A percentile compares a stretch with the other conserved stretches of the same genome.
phyloP scores from a whole-genome alignment of 495 filamentous ascomycete species.

The Daldinia decipiens region DNA sequence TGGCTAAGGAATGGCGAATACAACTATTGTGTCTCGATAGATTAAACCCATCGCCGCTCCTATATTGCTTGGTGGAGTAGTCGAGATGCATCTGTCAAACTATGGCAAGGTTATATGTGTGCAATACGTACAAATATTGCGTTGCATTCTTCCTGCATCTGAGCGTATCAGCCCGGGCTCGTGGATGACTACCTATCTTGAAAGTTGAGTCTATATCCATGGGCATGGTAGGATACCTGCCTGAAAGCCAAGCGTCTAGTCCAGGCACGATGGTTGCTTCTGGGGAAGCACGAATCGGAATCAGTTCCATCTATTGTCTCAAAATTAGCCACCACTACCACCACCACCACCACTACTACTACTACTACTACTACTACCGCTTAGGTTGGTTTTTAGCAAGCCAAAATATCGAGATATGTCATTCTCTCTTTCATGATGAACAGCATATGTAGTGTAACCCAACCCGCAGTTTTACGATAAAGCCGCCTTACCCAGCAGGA shows the following conservation, averaged over 20 bases:
- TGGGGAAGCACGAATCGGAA: slow-evolving; percentile 43
- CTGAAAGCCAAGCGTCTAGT: slow-evolving; percentile 24
- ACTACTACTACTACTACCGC: slow-evolving; percentile 21
- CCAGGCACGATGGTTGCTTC: slow-evolving; percentile 34
- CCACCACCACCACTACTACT: too few relatives aligned
- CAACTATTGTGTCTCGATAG: slow-evolving; percentile 38
- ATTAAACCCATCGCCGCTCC: slow-evolving; percentile 40
- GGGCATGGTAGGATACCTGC: slow-evolving; percentile 10
- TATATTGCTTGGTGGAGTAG: slow-evolving; percentile 40
- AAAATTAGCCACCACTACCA: slow-evolving; percentile 30
- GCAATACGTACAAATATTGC: slow-evolving; percentile 36
- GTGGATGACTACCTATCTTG: slow-evolving; percentile 26
- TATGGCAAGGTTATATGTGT: slow-evolving; percentile 29
- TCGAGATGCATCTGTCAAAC: slow-evolving; percentile 42
- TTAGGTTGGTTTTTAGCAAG: slow-evolving; percentile 21
- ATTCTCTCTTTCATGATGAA: slow-evolving; percentile 16
- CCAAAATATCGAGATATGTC: slow-evolving; percentile 34
- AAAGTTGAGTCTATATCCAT: slow-evolving; percentile 30
- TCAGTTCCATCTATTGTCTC: slow-evolving; percentile 44
- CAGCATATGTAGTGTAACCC: slow-evolving; percentile 29
- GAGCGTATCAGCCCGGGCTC: slow-evolving; percentile 33
- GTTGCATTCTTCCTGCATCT: slow-evolving; percentile 44
- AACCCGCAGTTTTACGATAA: slow-evolving; percentile 39
- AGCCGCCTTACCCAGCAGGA: slow-evolving; percentile 45
- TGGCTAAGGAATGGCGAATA: slow-evolving; percentile 35